Evolutionary conservation across 257 asterid species (phyloP).

Genomic region (Nicotiana benthamiana): DNA sequence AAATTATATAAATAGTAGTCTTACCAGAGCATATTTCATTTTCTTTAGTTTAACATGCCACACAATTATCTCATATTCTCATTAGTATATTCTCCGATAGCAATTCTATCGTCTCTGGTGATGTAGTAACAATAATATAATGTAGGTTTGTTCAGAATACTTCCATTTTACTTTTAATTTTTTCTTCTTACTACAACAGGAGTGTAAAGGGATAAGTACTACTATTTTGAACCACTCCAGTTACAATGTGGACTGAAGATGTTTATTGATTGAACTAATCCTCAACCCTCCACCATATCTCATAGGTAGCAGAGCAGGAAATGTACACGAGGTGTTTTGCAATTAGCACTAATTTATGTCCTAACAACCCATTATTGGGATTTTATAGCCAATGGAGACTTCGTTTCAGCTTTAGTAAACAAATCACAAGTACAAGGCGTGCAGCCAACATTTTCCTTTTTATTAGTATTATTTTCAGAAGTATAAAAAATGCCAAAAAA

Average conservation of each 20-base stretch:
- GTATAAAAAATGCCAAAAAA: neutral
- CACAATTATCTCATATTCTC: neutral
- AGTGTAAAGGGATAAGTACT: no score
- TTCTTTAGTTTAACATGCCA: neutral
- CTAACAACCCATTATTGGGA: slow-evolving; percentile 1
- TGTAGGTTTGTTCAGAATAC: no score
- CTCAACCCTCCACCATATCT: neutral
- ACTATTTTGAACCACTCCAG: no score
- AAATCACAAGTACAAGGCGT: neutral
- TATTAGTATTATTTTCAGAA: neutral
- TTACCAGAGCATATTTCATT: neutral
- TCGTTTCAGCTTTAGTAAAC: neutral
- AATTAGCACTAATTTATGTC: neutral
- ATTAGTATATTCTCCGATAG: neutral
- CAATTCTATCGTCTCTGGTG: neutral
- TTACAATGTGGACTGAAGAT: no score
- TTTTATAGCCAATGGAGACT: neutral
- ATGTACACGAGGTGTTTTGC: neutral
- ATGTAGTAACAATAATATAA: neutral
- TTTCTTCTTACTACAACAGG: no score
- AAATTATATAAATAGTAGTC: neutral
- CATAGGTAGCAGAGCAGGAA: neutral
- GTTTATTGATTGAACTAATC: no score
- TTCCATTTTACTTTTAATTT: neutral
- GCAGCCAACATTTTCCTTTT: neutral